Evolutionary conservation across 2,329 filamentous ascomycete species (phyloP).

Genomic region (Ceratocystis harringtonii): DNA sequence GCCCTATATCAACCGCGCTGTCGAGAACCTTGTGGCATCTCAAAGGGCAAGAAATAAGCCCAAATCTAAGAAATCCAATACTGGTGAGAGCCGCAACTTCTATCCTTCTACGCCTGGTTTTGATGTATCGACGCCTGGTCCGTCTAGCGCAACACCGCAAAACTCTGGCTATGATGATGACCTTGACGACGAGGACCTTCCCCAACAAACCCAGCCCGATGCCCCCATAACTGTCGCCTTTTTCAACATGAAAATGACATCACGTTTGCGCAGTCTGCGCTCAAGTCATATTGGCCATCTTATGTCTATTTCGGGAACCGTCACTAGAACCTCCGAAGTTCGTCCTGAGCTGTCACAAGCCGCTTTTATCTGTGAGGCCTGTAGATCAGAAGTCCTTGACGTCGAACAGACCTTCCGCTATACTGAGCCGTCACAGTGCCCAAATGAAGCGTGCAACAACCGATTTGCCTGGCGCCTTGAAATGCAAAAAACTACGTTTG

Average conservation of each 20-base stretch:
- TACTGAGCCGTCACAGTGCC: slow-evolving; percentile 91
- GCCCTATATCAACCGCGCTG: slow-evolving; percentile 71
- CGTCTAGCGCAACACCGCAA: slow-evolving; percentile 15
- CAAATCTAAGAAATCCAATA: slow-evolving; percentile 9
- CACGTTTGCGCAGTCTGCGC: slow-evolving; percentile 68
- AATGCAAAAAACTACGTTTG: slow-evolving; percentile 90
- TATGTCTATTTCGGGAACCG: slow-evolving; percentile 89
- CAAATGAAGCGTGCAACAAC: slow-evolving; percentile 76
- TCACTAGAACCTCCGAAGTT: slow-evolving; percentile 93
- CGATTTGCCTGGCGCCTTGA: slow-evolving; percentile 90
- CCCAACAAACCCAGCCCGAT: slow-evolving; percentile 42
- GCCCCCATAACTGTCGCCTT: slow-evolving; percentile 89
- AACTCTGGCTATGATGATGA: slow-evolving; percentile 13
- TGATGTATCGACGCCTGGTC: slow-evolving; percentile 14
- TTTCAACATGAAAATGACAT: slow-evolving; percentile 81
- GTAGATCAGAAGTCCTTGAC: slow-evolving; percentile 70
- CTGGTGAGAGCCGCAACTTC: slow-evolving; percentile 6
- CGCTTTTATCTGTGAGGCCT: slow-evolving; percentile 83
- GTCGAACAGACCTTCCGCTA: slow-evolving; percentile 97
- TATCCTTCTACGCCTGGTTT: slow-evolving; percentile 15
- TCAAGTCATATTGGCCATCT: slow-evolving; percentile 85
- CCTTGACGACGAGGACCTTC: slow-evolving; percentile 37
- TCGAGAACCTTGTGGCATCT: slow-evolving; percentile 15
- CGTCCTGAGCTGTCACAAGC: slow-evolving; percentile 82
- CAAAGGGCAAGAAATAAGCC: slow-evolving; percentile 2